Base-by-base conservation (phyloP, 1,139 yeast genomes). In the Neolecta irregularis region DNA sequence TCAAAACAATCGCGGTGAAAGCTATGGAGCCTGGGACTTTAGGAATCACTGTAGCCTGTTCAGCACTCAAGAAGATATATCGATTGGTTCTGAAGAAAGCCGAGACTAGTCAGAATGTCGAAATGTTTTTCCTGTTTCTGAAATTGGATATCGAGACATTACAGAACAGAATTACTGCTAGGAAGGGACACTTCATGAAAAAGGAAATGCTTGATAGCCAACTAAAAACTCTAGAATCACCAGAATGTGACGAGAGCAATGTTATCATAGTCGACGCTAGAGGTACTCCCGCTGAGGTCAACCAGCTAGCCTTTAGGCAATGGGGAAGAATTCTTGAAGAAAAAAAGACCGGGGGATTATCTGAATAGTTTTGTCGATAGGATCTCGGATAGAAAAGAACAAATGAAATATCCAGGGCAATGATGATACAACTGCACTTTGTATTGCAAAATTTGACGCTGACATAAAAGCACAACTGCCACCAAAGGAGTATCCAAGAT, bases 141-240 rank as follows among this genome's bases (percentile, higher is more conserved):
- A 65, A 69, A 49, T 76, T 83, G 8, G 60, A 71, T 3, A 67
- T 63, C 45, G 75, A 72, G 6, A 77, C 67, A 45, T 64, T 83
- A 34, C 44, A 67, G 15, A 53, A 57, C 26, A 64, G 96, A 36
- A 77, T 81, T 35, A 58, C 57, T 11, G 54, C 58, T 12, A 64
- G 98, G 44, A 55, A 66, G 46, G 72, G 71, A 34, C 98, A 88
- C 51, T 88, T 65, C 54, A 85, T 88, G 94, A 47, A 47, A 41
- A 38, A 32, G 18, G 24, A 7, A 24, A 40, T 44, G 41, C 30
- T 39, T 16, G 34, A 29, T 3, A 26, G 34, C 9, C 41, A 39
- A 24, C 26, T 39, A 9, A 17, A 18, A 8, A 33, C 30, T 12
- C 30, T 39, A 22, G 35, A 39, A 16, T 8, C 26, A 13, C 41